Percentiles rank a stretch among this genome's conserved stretches.
Evolutionary conservation across 352 stramenopile genomes (phyloP).

Genomic region (Phytophthora rubi): DNA sequence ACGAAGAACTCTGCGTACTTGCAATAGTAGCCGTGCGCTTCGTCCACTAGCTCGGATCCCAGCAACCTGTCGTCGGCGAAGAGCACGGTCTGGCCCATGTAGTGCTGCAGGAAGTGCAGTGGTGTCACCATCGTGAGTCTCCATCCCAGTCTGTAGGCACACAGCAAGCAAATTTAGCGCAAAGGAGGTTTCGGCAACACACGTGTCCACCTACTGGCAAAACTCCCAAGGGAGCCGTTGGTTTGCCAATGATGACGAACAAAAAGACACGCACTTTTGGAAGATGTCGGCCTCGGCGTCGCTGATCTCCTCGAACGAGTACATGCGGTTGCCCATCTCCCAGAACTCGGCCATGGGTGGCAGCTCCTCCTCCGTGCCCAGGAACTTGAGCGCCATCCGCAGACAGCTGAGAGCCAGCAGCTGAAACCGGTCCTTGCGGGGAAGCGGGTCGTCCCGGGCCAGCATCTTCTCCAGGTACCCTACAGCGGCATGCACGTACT

Average conservation of each 20-base stretch:
- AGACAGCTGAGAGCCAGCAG: slow-evolving; percentile 83
- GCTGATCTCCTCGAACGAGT: slow-evolving; percentile 86
- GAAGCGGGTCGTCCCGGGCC: slow-evolving; percentile 44
- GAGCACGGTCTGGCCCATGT: slow-evolving; percentile 76
- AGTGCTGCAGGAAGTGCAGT: slow-evolving; percentile 86
- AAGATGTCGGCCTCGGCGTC: slow-evolving; percentile 66
- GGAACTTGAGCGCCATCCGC: slow-evolving; percentile 82
- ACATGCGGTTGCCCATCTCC: slow-evolving; percentile 87
- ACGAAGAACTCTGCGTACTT: slow-evolving; percentile 90
- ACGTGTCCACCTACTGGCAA: neutral
- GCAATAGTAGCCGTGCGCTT: slow-evolving; percentile 79
- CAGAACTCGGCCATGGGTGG: slow-evolving; percentile 84
- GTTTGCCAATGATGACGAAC: slow-evolving; percentile 17
- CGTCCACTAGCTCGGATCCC: slow-evolving; percentile 71
- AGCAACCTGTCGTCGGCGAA: slow-evolving; percentile 85
- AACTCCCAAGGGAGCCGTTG: slow-evolving; percentile 21
- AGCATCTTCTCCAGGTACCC: slow-evolving; percentile 85
- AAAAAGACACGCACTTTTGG: slow-evolving; percentile 42
- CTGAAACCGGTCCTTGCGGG: slow-evolving; percentile 82
- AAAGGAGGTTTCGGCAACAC: neutral
- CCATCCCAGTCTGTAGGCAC: slow-evolving; percentile 68
- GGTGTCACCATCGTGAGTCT: slow-evolving; percentile 70
- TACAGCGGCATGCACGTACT: slow-evolving; percentile 79
- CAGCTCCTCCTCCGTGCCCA: slow-evolving; percentile 81
- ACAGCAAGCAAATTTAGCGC: slow-evolving; percentile 37